A percentile compares a stretch with the other conserved stretches of the same genome.
phyloP scores from a whole-genome alignment of 1,139 yeast genomes.

The Pichiaceae sp. region DNA sequence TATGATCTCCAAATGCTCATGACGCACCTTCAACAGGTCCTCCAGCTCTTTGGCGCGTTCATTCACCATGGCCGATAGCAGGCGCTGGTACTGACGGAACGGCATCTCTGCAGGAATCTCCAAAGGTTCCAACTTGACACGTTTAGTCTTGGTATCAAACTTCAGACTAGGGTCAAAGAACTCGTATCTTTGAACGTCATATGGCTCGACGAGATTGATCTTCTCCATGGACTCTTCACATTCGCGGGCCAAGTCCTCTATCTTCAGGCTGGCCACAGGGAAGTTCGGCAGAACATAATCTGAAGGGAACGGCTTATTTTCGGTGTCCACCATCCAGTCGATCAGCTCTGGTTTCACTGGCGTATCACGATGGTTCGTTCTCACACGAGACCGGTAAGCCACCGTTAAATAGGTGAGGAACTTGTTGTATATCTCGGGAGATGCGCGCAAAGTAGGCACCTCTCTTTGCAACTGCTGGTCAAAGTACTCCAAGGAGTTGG shows the following conservation, averaged over 20 bases:
- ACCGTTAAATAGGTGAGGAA: constrained; percentile 7
- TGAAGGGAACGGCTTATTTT: constrained; percentile 9
- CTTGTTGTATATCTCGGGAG: constrained; percentile 4
- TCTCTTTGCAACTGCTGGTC: constrained; percentile 11
- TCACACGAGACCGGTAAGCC: constrained; percentile 6
- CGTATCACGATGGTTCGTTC: constrained; percentile 2
- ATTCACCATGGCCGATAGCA: constrained; percentile 14
- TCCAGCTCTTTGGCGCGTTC: constrained; percentile 21
- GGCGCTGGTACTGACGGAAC: constrained; percentile 16
- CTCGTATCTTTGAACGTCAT: constrained; percentile 12
- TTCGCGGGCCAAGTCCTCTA: constrained; percentile 4
- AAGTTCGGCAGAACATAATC: constrained; percentile 5
- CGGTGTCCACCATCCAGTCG: constrained; percentile 10
- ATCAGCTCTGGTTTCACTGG: constrained; percentile 7
- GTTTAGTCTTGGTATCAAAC: constrained; percentile 5
- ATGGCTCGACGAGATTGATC: constrained; percentile 6
- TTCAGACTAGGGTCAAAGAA: constrained; percentile 9
- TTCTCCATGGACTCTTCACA: constrained; percentile 7
- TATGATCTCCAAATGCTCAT: constrained; percentile 24
- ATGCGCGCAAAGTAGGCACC: constrained; percentile 2
- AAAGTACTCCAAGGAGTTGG: constrained; percentile 33
- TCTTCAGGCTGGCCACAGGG: constrained; percentile 3
- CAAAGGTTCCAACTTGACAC: constrained; percentile 3
- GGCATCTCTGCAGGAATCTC: constrained; percentile 8
- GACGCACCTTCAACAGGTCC: constrained; percentile 21